Evolutionary conservation across 2,329 filamentous ascomycete species (phyloP), one percentile per base, ranked within the genome.

Genomic region (Stenocarpella maydis): DNA sequence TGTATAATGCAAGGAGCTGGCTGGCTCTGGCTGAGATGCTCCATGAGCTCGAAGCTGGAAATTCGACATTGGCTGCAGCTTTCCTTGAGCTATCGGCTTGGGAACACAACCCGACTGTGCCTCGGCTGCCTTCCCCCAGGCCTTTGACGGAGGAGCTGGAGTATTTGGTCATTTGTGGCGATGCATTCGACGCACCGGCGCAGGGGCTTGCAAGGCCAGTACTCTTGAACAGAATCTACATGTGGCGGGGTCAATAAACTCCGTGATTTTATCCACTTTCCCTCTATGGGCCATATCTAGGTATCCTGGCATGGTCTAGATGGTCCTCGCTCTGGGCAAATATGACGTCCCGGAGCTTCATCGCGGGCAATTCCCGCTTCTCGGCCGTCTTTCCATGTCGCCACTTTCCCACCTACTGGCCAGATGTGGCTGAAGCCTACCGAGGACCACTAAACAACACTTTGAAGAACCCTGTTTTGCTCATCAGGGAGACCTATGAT

Each of bases 401-500:
- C 2, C 83, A 84, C 71, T 86, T 82, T 65, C 72, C 69, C 10
- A 76, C 76, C 1, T 83, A 83, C 72, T 86, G 84, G 84, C 81
- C 83, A 2, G 47, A 78, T 19, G 72, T 82, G 0, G 83, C 82
- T 0, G 84, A 84, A 67, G 82, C 84, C 6, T 86, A 81, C 71
- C 81, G 83, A 4, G 84, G 83, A 15, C 78, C 81, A 55, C 74
- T 86, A 34, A 82, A 84, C 74, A 73, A 79, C 58, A 81, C 81
- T 0, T 78, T 86, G 10, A 79, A 77, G 28, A 72, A 82, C 67
- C 83, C 84, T 0, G 75, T 86, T 2, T 73, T 86, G 47, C 77
- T 86, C 47, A 81, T 86, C 47, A 83, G 84, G 0, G 83, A 83
- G 76, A 82, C 82, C 6, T 82, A 86, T 68, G 84, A 86, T 68